A percentile compares a stretch with the other conserved stretches of the same genome.
Evolutionary conservation across 306 rosid genomes (phyloP).

Genomic region (Cucumis cinereus): DNA sequence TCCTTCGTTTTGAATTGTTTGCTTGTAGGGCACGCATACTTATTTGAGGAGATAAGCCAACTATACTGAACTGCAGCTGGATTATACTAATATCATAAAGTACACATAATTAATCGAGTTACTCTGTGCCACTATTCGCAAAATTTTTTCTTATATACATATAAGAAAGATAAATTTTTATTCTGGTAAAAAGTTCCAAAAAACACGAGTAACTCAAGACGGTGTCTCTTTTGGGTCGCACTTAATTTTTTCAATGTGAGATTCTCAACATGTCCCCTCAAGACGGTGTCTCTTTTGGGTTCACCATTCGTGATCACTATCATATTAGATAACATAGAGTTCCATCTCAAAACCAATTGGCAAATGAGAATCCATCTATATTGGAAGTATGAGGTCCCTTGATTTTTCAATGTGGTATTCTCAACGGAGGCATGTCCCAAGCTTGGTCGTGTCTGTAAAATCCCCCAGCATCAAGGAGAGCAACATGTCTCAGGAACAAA

Average conservation of each 20-base stretch:
- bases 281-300: no score
- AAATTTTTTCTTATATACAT: background rate
- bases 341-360: no score
- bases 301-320: no score
- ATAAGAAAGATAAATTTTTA: background rate
- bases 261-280: no score
- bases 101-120: background rate
- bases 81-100: background rate
- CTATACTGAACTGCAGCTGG: background rate
- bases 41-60: background rate
- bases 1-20: background rate
- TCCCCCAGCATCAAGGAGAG: background rate
- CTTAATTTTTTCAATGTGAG: no score
- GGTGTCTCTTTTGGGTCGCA: no score
- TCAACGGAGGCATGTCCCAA: background rate
- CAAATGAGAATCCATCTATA: no score
- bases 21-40: background rate
- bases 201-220: fast-evolving
- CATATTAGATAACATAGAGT: no score
- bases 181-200: background rate
- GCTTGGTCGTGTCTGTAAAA: background rate
- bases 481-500: background rate
- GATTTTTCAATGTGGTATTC: no score
- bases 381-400: no score
- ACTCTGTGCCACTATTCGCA: background rate